Conservation (phyloP, 306 rosid species). For the Glycine latifolia region DNA sequence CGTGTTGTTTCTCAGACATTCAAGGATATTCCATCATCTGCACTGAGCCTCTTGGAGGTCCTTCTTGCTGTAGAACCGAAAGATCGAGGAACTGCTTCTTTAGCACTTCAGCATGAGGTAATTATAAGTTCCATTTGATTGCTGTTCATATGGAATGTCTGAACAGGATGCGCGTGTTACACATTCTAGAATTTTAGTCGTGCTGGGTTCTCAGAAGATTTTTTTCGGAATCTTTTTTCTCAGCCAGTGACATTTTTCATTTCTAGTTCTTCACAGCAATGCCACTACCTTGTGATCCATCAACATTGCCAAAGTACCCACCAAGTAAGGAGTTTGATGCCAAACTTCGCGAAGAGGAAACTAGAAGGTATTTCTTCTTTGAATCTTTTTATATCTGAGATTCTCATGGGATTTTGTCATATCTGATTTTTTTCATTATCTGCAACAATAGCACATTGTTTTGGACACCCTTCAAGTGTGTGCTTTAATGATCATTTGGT, state of each 20-base stretch:
- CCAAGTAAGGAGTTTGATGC: slow-evolving; percentile 92
- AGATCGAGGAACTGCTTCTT: slow-evolving; percentile 75
- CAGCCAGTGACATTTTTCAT: slow-evolving; percentile 33
- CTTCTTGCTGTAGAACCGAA: slow-evolving; percentile 87
- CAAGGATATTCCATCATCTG: slow-evolving; percentile 69
- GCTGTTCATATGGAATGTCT: slow-evolving; percentile 11
- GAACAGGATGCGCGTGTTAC: slow-evolving; percentile 14
- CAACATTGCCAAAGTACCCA: slow-evolving; percentile 76
- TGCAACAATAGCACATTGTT: slow-evolving; percentile 21
- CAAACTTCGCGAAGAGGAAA: slow-evolving; percentile 74
- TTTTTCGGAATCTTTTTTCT: slow-evolving; percentile 31
- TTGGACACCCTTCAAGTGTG: slow-evolving; percentile 13
- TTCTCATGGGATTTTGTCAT: slow-evolving; percentile 23
- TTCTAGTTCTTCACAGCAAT: slow-evolving; percentile 73
- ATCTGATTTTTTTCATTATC: slow-evolving; percentile 29
- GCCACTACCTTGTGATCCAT: slow-evolving; percentile 83
- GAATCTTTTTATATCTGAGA: slow-evolving; percentile 18
- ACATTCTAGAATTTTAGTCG: slow-evolving; percentile 3
- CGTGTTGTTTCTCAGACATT: slow-evolving; percentile 71
- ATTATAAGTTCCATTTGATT: slow-evolving; percentile 35
- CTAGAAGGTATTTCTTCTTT: slow-evolving; percentile 67
- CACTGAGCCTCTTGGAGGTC: slow-evolving; percentile 68
- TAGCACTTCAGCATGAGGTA: slow-evolving; percentile 84
- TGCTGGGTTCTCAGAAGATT: not conserved
- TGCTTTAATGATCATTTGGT: slow-evolving; percentile 30